A percentile compares a stretch with the other conserved stretches of the same genome.
These are phyloP conservation scores for Breynia disticha DNA, from an alignment of 441 rosid species.

Conservation along the genomic window DNA sequence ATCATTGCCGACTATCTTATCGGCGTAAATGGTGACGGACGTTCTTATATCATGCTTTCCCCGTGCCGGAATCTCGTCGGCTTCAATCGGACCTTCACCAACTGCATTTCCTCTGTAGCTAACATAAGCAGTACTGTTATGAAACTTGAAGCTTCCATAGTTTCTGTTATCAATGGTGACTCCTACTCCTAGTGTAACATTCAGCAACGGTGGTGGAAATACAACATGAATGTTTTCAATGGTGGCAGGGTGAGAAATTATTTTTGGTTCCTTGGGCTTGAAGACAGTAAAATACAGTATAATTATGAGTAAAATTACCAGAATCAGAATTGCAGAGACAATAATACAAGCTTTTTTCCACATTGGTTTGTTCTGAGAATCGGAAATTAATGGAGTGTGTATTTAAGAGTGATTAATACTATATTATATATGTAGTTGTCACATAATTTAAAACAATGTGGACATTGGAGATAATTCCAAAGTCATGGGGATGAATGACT, in stretches of 20 bases:
- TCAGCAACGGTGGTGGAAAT: constrained; percentile 5
- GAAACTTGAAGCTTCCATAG: constrained; percentile 30
- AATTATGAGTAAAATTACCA: constrained; percentile 13
- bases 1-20: constrained; percentile 14
- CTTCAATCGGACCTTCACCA: constrained; percentile 20
- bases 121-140: constrained; percentile 19
- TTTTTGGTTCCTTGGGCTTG: constrained; percentile 32
- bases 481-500: too few species aligned
- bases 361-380: too few species aligned
- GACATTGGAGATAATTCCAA: too few species aligned
- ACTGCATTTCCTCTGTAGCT: constrained; percentile 16
- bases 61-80: constrained; percentile 25
- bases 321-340: constrained; percentile 11
- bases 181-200: constrained; percentile 24
- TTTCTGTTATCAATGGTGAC: constrained; percentile 28
- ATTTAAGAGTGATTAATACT: too few species aligned
- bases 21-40: constrained; percentile 16
- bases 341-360: constrained; percentile 12
- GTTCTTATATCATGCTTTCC: constrained; percentile 20
- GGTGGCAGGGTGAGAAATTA: constrained; percentile 17
- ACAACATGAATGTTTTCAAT: constrained; percentile 4
- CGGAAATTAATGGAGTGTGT: too few species aligned
- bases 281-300: constrained; percentile 29
- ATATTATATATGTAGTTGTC: too few species aligned
- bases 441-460: too few species aligned